Conservation (phyloP, 176 grass and related monocot species). For the Calamus simplicifolius region DNA sequence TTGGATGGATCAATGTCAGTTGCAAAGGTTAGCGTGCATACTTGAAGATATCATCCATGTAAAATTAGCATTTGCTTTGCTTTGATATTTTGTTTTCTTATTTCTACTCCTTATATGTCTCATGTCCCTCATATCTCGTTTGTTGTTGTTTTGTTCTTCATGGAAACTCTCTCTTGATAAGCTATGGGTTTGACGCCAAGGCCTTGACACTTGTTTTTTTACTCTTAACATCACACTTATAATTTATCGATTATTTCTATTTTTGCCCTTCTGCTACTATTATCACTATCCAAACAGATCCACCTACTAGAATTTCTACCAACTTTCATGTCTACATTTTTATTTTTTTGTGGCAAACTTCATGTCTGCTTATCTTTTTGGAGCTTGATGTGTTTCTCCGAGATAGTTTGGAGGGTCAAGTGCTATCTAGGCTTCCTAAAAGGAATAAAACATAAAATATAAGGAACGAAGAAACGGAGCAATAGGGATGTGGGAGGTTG, state of each 20-base stretch:
- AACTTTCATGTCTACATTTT: too few species aligned
- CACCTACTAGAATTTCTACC: slow-evolving; percentile 1
- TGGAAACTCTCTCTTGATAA: slow-evolving; percentile 26
- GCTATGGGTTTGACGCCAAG: slow-evolving; percentile 22
- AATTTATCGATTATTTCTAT: slow-evolving; percentile 3
- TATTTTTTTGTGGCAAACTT: too few species aligned
- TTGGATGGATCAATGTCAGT: slow-evolving; percentile 32
- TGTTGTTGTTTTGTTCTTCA: slow-evolving; percentile 37
- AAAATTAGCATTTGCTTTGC: too few species aligned
- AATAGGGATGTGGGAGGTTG: slow-evolving; percentile 18
- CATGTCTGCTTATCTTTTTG: too few species aligned
- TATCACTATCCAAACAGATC: slow-evolving; percentile 1
- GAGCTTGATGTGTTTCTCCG: too few species aligned
- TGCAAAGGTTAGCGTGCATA: too few species aligned
- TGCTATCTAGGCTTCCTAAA: too few species aligned
- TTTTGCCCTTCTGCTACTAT: neutral
- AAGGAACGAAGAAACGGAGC: neutral
- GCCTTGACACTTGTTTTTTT: slow-evolving; percentile 39
- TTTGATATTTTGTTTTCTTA: too few species aligned
- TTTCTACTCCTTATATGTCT: slow-evolving; percentile 14
- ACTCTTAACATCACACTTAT: slow-evolving; percentile 29
- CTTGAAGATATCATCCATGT: too few species aligned
- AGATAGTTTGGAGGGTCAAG: too few species aligned
- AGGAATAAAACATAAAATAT: too few species aligned
- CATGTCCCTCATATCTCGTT: slow-evolving; percentile 18